phyloP scores from a whole-genome alignment of 2,329 filamentous ascomycete genomes.

The Cadophora gregata region DNA sequence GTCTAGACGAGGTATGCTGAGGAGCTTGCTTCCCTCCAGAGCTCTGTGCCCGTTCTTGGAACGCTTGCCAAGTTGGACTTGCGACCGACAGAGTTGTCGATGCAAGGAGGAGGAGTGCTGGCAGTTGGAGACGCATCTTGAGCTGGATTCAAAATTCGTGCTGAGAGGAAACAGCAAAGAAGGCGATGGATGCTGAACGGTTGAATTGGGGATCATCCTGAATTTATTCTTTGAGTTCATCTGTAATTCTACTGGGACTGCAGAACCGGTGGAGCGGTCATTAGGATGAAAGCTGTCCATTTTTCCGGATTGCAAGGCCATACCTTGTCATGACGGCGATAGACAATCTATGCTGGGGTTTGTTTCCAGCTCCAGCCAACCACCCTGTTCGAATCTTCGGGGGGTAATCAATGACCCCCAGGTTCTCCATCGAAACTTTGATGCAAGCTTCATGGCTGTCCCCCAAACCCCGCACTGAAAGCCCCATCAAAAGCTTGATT shows the following conservation, averaged over 20 bases:
- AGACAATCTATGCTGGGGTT: slow-evolving; percentile 8
- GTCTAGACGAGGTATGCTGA: slow-evolving; percentile 38
- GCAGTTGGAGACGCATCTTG: slow-evolving; percentile 40
- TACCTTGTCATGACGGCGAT: slow-evolving; percentile 20
- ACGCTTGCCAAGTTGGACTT: slow-evolving; percentile 32
- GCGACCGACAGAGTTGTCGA: slow-evolving; percentile 37
- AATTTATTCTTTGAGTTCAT: slow-evolving; percentile 29
- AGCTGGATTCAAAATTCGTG: slow-evolving; percentile 10
- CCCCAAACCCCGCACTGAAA: slow-evolving; percentile 27
- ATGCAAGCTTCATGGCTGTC: slow-evolving; percentile 15
- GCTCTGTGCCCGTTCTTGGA: slow-evolving; percentile 29
- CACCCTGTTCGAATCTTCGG: slow-evolving; percentile 11
- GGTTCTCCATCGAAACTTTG: slow-evolving; percentile 23
- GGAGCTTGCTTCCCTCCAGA: slow-evolving; percentile 22
- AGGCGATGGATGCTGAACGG: slow-evolving; percentile 48
- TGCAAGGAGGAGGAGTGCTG: slow-evolving; percentile 32
- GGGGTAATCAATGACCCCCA: slow-evolving; percentile 6
- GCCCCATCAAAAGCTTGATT: slow-evolving; percentile 25
- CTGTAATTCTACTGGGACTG: neutral
- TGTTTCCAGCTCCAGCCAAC: slow-evolving; percentile 20
- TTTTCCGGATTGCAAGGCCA: slow-evolving; percentile 34
- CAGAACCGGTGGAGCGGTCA: slow-evolving; percentile 14
- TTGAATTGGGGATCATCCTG: slow-evolving; percentile 23
- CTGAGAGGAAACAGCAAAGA: slow-evolving; percentile 48
- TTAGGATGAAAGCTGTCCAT: slow-evolving; percentile 29